Evolutionary conservation across 768 basidiomycete species (phyloP), one percentile per base, ranked within the genome.

Genomic region (Phlebiopsis flavidoalba): DNA sequence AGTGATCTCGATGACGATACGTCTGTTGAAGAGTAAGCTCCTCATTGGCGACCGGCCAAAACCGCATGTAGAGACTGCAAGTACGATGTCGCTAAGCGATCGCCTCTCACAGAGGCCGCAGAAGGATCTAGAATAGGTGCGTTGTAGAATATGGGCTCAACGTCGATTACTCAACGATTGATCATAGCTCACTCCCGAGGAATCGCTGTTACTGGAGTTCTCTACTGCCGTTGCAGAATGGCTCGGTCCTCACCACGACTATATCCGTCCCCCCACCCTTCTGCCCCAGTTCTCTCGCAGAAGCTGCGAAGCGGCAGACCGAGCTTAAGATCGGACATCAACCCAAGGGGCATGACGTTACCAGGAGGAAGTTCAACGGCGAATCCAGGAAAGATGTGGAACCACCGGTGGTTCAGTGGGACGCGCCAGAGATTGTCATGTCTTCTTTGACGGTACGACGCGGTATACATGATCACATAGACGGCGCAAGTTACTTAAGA

Each of bases 1-100:
- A n/a, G 89, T 64, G 90, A 93, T 66, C 75, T 93, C 48, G 88
- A 92, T 66, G 88, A 91, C 63, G n/a, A n/a, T n/a, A n/a, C n/a
- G n/a, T 84, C 80, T 0, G 88, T 90, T 0, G 89, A 93, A 71
- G 89, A 91, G n/a, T 66, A 92, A 90, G 66, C 77, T 92, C 11
- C 77, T 92, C 46, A 86, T 91, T 60, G 89, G 91, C 24, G 91
- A 93, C 73, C 81, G 89, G 24, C 89, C 89, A 2, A 91, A 88
- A 69, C 84, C 83, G 65, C 57, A 62, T 31, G 49, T 57, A 1
- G 83, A 77, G 48, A 70, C 75, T 19, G 77, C 80, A 0, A 77
- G 76, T 19, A 78, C 78, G 50, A 64, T 82, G 22, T 78, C 86
- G 11, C 67, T 91, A 45, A 77, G 73, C 45, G 83, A 90, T 56